Evolutionary conservation across 2,329 filamentous ascomycete genomes (phyloP).

Genomic region (Lecanicillium sp.): DNA sequence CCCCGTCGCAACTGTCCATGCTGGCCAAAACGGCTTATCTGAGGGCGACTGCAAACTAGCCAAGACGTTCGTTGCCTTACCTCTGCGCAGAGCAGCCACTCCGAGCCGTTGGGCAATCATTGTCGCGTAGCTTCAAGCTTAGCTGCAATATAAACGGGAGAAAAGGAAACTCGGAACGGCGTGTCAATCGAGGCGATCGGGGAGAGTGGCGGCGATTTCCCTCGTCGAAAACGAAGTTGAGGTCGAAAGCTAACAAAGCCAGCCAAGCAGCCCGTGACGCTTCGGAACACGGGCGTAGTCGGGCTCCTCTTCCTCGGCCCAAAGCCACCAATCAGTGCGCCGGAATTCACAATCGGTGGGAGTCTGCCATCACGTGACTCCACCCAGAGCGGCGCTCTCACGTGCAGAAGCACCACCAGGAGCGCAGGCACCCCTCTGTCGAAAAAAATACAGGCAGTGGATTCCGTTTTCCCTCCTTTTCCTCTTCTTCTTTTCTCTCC

Average conservation of each 20-base stretch:
- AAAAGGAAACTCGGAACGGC: conserved; percentile 3
- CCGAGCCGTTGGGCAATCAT: conserved; percentile 53
- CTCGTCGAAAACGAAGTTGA: not conserved
- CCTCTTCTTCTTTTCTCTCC: conserved; percentile 29
- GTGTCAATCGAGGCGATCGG: conserved; percentile 1
- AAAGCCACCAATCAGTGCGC: conserved; percentile 28
- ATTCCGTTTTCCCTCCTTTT: conserved; percentile 12
- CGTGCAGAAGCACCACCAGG: conserved; percentile 3
- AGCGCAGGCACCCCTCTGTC: too few relatives aligned
- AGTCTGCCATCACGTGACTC: conserved; percentile 18
- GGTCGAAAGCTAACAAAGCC: conserved; percentile 5
- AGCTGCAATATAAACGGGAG: conserved; percentile 14
- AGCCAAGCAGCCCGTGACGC: too few relatives aligned
- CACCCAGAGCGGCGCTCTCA: not conserved
- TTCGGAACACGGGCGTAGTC: conserved; percentile 18
- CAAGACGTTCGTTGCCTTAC: too few relatives aligned
- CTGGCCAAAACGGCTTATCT: too few relatives aligned
- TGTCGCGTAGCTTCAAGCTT: not conserved
- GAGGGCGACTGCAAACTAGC: too few relatives aligned
- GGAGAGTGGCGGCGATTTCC: conserved; percentile 1
- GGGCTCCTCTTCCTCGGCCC: conserved; percentile 41
- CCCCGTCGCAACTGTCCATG: not conserved
- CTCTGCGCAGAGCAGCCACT: conserved; percentile 50
- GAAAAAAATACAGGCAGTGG: too few relatives aligned
- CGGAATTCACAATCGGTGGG: conserved; percentile 26